Evolutionary conservation across 805 yeast genomes (phyloP).

Genomic region (Kodamaea jinghongensis): DNA sequence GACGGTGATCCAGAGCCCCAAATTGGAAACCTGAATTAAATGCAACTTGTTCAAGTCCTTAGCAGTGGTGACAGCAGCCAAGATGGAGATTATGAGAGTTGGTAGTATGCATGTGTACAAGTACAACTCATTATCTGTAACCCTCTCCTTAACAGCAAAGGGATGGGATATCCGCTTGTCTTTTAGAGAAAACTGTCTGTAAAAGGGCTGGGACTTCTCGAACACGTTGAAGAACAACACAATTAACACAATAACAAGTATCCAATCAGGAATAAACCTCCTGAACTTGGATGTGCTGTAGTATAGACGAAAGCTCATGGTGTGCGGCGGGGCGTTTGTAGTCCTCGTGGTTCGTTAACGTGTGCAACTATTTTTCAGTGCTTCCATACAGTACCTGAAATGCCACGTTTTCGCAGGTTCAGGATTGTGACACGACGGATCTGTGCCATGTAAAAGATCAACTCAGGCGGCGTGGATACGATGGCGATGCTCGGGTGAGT

Average conservation of each 20-base stretch:
- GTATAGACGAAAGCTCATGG: constrained; percentile 9
- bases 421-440: no score
- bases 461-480: no score
- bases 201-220: constrained; percentile 33
- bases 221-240: constrained; percentile 28
- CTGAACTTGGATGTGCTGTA: constrained; percentile 17
- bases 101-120: constrained; percentile 28
- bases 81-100: constrained; percentile 16
- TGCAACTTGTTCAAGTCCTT: constrained; percentile 19
- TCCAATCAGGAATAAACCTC: constrained; percentile 31
- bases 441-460: no score
- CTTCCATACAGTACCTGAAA: no score
- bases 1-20: constrained; percentile 30
- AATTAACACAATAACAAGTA: constrained; percentile 20
- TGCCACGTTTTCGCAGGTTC: no score
- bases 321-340: no score
- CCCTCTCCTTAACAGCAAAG: constrained; percentile 30
- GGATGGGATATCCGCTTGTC: constrained; percentile 37
- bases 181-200: constrained; percentile 31
- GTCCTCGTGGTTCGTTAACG: no score
- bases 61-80: constrained; percentile 11
- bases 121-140: constrained; percentile 32
- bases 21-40: constrained; percentile 26
- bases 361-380: no score
- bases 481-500: no score